Base-by-base conservation (phyloP, 192 early-diverging fungal genomes). In the Coemansia sp. region DNA sequence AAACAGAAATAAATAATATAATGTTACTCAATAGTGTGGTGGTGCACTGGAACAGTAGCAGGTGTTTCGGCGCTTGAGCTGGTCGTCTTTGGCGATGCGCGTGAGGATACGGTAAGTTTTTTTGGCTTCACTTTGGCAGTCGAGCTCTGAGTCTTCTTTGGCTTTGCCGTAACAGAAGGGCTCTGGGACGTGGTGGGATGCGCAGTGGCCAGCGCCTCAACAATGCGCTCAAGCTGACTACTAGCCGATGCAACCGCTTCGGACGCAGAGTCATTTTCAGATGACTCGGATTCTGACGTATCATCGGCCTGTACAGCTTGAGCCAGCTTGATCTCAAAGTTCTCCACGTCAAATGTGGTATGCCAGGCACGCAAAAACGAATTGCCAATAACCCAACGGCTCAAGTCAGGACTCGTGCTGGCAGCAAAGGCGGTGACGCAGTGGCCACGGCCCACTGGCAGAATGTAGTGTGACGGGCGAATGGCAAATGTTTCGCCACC, bases 401-500 rank as follows among this genome's bases (percentile, higher is more conserved):
- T 69, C 8, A 78, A 63, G n/a, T 72, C 70, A 9, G 79, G 75
- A 19, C 77, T 75, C 6, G 84, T 87, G 66, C 88, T 76, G 12
- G 86, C 88, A 63, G 88, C 84, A 70, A 92, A 92, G 11, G 74
- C 79, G 0, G 75, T 66, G 29, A 69, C 72, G 22, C 75, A 54
- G 52, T 23, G 52, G 52, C 24, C 24, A 27, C 52, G 52, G 12
- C 52, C 23, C 52, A 54, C 52, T 29, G 52, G 52, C 52, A 54
- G 41, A 23, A 83, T 73, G 57, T 83, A 83, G 55, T 73, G 65
- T 23, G 57, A 66, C 1, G 81, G 81, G 24, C 56, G 35, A 22
- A 83, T 65, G 22, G 72, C 63, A 56, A 83, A 83, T 19, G 60
- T 43, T 58, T 72, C 69, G 52, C 68, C 72, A 12, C 59, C 75